phyloP scores from a whole-genome alignment of 345 rosid genomes.

The Cardamine chenopodiifolia region DNA sequence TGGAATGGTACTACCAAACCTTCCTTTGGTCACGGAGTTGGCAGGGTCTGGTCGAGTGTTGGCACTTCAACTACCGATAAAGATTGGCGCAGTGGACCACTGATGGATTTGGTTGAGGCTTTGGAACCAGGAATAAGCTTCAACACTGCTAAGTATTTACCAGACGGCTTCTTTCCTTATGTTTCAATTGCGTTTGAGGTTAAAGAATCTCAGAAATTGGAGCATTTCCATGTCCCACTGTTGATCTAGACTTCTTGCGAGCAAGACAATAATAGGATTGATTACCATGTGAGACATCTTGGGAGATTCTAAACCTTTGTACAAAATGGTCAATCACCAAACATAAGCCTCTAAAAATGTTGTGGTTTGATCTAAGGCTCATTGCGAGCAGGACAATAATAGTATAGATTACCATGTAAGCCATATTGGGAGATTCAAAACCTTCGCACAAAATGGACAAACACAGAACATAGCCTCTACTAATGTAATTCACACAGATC shows the following conservation, averaged over 20 bases:
- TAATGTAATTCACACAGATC: background rate
- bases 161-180: conserved; percentile 78
- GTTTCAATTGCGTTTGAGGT: conserved; percentile 77
- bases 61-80: conserved; percentile 75
- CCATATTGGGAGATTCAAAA: conserved; percentile 1
- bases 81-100: conserved; percentile 83
- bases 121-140: conserved; percentile 83
- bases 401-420: background rate
- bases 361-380: conserved; percentile 15
- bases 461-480: conserved; percentile 23
- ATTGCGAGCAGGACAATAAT: background rate
- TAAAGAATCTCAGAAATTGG: conserved; percentile 65
- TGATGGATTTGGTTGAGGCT: conserved; percentile 68
- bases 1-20: conserved; percentile 63
- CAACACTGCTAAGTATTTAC: conserved; percentile 74
- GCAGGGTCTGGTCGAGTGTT: conserved; percentile 53
- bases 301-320: conserved; percentile 3
- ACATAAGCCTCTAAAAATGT: background rate
- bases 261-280: background rate
- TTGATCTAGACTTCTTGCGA: conserved; percentile 31
- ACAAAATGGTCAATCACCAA: conserved; percentile 1
- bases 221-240: conserved; percentile 93
- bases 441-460: conserved; percentile 14
- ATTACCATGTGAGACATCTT: background rate
- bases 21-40: conserved; percentile 45